Base-by-base conservation (phyloP, 495 filamentous ascomycete genomes). In the Mytilinidion resinicola region DNA sequence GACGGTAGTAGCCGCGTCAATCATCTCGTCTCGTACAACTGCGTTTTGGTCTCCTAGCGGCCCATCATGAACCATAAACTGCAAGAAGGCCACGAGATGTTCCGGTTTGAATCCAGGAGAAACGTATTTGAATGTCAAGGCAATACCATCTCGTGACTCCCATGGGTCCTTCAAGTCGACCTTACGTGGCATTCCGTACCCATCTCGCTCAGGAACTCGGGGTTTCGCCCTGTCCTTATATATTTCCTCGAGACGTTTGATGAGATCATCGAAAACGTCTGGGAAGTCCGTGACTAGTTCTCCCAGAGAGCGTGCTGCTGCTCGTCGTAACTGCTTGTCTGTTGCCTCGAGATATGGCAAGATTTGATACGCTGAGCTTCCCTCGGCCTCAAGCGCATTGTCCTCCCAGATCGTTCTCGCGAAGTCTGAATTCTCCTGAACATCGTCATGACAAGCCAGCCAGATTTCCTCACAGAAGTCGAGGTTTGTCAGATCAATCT, bases 341-440 rank as follows among this genome's bases (percentile, higher is more conserved):
- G 80, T 77, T 53, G 81, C 85, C 56, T 87, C 81, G 33, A 97
- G 75, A 62, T 96, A 97, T 0, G 86, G 85, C 49, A 93, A 76
- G 62, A 91, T 83, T 56, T 76, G 78, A 49, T 73, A 69, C 46
- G 80, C 82, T 1, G 89, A 77, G 3, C 84, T 72, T 4, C 85
- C 77, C 52, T 85, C 78, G n/a, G 88, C 71, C 60, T 90, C 75
- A 48, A 98, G 82, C 0, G 80, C 87, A 68, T 91, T 96, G 59
- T 95, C 92, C 69, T 96, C 89, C 93, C 95, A 97, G 37, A 97
- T 96, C 0, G 88, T 82, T 30, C 80, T 80, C 1, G 86, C 92
- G 33, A 96, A 76, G 38, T 95, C 89, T 6, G 77, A 79, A 63
- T 97, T 96, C 66, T 96, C 93, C 11, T 90, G 84, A 0, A 88